These are phyloP conservation scores for Aethionema arabicum DNA, from an alignment of 345 rosid genomes.

Conservation along the genomic window DNA sequence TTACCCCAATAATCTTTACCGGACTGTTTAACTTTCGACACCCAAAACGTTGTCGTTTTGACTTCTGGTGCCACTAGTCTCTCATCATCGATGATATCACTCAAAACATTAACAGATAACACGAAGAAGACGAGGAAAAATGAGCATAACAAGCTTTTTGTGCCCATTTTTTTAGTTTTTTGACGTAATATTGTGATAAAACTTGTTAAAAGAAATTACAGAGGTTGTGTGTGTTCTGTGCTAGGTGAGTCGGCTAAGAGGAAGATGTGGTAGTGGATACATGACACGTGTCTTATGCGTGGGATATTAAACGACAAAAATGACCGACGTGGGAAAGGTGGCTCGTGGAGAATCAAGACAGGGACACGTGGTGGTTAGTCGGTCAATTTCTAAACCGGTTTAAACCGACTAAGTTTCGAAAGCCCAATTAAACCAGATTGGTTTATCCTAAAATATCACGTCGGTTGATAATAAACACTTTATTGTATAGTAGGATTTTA, in stretches of 20 bases:
- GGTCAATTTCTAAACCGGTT: not conserved
- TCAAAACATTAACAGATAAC: constrained; percentile 18
- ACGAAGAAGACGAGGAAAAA: constrained; percentile 11
- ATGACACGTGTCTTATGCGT: constrained; percentile 27
- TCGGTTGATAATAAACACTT: no score
- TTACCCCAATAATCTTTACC: constrained; percentile 30
- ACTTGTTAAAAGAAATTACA: not conserved
- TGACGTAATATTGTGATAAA: not conserved
- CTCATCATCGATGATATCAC: constrained; percentile 14
- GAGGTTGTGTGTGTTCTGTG: constrained; percentile 7
- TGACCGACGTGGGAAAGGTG: constrained; percentile 26
- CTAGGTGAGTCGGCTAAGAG: constrained; percentile 26
- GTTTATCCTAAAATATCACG: no score
- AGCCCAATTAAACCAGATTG: no score
- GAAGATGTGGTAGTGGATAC: constrained; percentile 28
- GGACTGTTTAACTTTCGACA: constrained; percentile 24
- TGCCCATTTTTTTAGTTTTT: not conserved
- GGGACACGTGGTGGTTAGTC: constrained; percentile 23
- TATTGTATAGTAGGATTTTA: no score
- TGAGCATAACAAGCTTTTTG: constrained; percentile 13
- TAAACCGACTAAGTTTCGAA: no score
- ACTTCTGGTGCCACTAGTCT: constrained; percentile 16
- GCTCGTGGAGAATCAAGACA: constrained; percentile 4
- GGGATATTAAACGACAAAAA: constrained; percentile 18
- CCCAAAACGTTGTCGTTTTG: constrained; percentile 32